phyloP scores from a whole-genome alignment of 257 asterid species.

The Primulina huaijiensis region DNA sequence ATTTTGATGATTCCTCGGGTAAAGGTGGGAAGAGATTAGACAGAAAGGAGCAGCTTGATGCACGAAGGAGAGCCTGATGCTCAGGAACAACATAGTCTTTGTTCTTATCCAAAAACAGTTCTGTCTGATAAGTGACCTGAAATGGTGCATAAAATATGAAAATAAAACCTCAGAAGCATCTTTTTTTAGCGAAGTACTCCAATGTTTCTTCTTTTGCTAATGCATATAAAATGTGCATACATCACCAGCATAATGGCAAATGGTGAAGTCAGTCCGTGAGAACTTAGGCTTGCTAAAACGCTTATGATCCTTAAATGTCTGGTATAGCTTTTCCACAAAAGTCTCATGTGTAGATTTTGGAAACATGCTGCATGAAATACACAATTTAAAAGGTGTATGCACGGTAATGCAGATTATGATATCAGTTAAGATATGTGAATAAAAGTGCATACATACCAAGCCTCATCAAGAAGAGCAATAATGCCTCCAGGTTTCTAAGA shows the following conservation, averaged over 20 bases:
- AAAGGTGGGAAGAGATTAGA: conserved; percentile 73
- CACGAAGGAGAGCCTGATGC: conserved; percentile 81
- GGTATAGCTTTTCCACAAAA: conserved; percentile 77
- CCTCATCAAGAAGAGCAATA: conserved; percentile 92
- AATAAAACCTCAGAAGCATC: too few species aligned
- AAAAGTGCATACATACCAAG: conserved; percentile 57
- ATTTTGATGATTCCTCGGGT: conserved; percentile 78
- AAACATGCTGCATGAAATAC: conserved; percentile 49
- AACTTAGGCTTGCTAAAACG: conserved; percentile 87
- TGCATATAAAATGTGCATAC: conserved; percentile 37
- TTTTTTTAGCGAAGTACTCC: too few species aligned
- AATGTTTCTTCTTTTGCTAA: too few species aligned
- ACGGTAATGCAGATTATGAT: too few species aligned
- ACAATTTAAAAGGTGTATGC: too few species aligned
- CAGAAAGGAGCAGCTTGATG: conserved; percentile 73
- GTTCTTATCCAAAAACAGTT: conserved; percentile 78
- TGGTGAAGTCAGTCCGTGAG: conserved; percentile 78
- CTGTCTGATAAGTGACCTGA: conserved; percentile 92
- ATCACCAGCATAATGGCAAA: conserved; percentile 93
- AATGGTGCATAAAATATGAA: conserved; percentile 7
- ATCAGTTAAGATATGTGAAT: too few species aligned
- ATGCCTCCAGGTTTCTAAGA: conserved; percentile 95
- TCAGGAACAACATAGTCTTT: conserved; percentile 85
- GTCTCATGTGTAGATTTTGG: conserved; percentile 94
- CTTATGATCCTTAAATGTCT: conserved; percentile 81